These are phyloP conservation scores for Russula sp. DNA, from an alignment of 768 basidiomycete genomes.

Conservation along the genomic window DNA sequence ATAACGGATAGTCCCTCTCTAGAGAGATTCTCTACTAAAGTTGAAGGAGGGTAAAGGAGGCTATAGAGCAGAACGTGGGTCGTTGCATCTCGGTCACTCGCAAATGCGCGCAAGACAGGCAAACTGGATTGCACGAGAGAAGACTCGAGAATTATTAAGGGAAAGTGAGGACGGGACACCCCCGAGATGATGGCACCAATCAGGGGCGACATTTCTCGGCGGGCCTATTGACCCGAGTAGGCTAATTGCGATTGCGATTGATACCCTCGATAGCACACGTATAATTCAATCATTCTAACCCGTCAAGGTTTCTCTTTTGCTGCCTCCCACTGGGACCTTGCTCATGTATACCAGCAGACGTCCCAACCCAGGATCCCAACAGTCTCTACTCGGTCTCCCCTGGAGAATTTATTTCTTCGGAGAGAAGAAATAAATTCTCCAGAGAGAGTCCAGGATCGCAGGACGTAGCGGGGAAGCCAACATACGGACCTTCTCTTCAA, in stretches of 20 bases:
- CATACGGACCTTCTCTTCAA: slow-evolving; percentile 44
- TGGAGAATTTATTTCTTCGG: slow-evolving; percentile 42
- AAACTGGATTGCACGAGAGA: slow-evolving; percentile 52
- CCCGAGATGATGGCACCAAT: slow-evolving; percentile 29
- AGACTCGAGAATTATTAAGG: slow-evolving; percentile 53
- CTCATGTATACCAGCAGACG: slow-evolving; percentile 38
- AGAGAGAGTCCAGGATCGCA: slow-evolving; percentile 39
- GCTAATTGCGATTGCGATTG: not conserved
- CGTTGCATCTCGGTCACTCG: slow-evolving; percentile 24
- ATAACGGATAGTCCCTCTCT: slow-evolving; percentile 35
- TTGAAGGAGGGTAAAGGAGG: slow-evolving; percentile 49
- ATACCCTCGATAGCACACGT: not conserved
- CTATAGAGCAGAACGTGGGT: slow-evolving; percentile 45
- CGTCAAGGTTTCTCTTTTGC: not conserved
- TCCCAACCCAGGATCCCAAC: slow-evolving; percentile 57
- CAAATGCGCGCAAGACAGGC: slow-evolving; percentile 44
- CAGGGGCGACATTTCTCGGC: slow-evolving; percentile 27
- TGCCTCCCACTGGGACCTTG: slow-evolving; percentile 42
- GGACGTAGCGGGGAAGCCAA: slow-evolving; percentile 45
- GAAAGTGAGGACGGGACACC: slow-evolving; percentile 32
- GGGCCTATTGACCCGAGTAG: too few relatives aligned
- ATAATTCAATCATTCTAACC: not conserved
- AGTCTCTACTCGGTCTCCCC: slow-evolving; percentile 38
- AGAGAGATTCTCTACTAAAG: slow-evolving; percentile 32
- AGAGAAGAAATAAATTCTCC: slow-evolving; percentile 25